Conservation (phyloP, 1,284 basidiomycete genomes). For the Austroboletus novae-zelandiae region DNA sequence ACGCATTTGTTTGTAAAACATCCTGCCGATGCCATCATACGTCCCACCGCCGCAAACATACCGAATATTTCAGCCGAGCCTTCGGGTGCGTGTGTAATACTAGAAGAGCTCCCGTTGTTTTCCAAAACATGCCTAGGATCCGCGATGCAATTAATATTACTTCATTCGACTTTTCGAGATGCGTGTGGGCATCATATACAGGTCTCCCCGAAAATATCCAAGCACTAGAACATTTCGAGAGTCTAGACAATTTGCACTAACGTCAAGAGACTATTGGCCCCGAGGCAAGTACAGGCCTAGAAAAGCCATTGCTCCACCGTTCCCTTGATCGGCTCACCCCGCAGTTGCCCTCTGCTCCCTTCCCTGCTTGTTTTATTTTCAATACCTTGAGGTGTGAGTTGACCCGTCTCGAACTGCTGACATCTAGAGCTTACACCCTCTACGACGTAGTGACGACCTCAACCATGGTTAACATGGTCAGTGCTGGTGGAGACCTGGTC, state of each 20-base stretch:
- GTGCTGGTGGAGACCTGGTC: constrained; percentile 2
- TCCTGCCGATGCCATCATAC: no score
- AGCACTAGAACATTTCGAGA: background rate
- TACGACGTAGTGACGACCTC: background rate
- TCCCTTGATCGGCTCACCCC: background rate
- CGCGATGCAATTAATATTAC: no score
- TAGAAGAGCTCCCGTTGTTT: no score
- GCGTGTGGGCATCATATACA: no score
- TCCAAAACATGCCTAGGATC: no score
- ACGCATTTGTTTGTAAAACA: no score
- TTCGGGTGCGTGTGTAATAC: background rate
- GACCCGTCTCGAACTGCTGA: background rate
- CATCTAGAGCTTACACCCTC: no score
- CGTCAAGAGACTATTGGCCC: background rate
- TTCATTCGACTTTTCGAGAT: no score
- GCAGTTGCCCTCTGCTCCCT: background rate
- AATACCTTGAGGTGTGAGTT: background rate
- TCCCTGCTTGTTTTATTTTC: background rate
- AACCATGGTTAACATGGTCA: constrained; percentile 9
- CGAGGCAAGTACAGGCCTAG: background rate
- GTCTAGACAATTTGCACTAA: background rate
- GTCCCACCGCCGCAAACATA: background rate
- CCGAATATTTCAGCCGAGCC: background rate
- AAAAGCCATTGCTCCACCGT: background rate
- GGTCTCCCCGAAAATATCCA: background rate